Base-by-base conservation (phyloP, 805 yeast species). In the Candida gorgasii region DNA sequence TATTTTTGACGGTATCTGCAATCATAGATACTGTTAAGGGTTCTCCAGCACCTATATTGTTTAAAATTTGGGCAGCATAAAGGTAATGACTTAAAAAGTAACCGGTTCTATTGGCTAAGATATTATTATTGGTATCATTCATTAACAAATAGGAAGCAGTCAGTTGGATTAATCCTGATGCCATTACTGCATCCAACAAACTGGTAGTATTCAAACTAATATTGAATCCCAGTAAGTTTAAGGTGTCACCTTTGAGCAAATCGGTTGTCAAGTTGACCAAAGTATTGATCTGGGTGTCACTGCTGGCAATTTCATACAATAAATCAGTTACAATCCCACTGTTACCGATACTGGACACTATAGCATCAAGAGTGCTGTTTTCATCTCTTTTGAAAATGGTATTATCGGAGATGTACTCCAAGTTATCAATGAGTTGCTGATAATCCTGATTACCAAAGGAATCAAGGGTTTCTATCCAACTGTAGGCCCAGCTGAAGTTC, bases 21-120 rank as follows among this genome's bases (percentile, higher is more conserved):
- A 68, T 52, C 42, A 49, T 56, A n/a, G 52, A 50, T 44, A 67
- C 54, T 0, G 67, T 51, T 17, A 65, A 52, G 15, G 50, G 45
- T 8, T 63, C 48, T 7, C 69, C 69, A 22, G 55, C 45, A 18
- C 73, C 73, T n/a, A 65, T 44, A n/a, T 59, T 62, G 29, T 46
- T 48, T 36, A 69, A 46, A 8, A 67, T 36, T 34, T 53, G 40
- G 3, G 65, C 52, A 15, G 65, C 51, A 65, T 67, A 68, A 6
- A 59, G 49, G 36, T 65, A 44, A 15, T 55, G 49, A 11, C 53
- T 52, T 29, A 69, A 51, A 8, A 58, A 36, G 12, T 50, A 44
- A 3, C 73, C 73, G 13, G 57, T 33, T 12, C 51, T 36, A 23
- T 51, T 57, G 1, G 69, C 57, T 13, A 67, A 37, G 2, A 35